Base-by-base conservation (phyloP, 805 yeast species). In the Teunomyces aglyptinius region DNA sequence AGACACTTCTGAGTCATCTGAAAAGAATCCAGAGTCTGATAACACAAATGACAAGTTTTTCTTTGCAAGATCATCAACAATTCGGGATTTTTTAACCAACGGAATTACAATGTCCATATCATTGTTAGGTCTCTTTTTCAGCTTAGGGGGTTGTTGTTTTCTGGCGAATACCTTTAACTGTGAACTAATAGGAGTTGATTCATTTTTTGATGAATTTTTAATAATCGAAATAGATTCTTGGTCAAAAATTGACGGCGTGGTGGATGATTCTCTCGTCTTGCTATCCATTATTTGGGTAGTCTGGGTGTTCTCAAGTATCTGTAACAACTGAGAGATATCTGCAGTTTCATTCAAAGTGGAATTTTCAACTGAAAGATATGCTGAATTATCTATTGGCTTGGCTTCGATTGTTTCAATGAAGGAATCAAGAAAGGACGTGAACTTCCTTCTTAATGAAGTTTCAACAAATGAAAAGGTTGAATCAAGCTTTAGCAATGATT, bases 11-110 rank as follows among this genome's bases (percentile, higher is more conserved):
- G 35, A 16, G 28, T 47, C 50, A 28, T 52, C 56, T 11, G 51
- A 44, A 35, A 49, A 47, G 19, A 52, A 16, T 13, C 18, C 16
- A 10, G 35, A 6, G 13, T 53, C 47, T 4, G 19, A 22, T 6
- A 41, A 42, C 3, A 52, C 51, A 42, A 49, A 50, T 13, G 29
- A 16, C 13, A 52, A 39, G n/a, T 43, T 38, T 22, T 47, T 24
- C 19, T 29, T 26, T 13, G 32, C 29, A 16, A 53, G 18, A 1
- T 34, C 28, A 18, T 52, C 51, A 19, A 52, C 6, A 6, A 52
- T 46, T 11, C 42, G 41, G 11, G 50, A 47, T 19, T 47, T 51
- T 24, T 44, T 51, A 15, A 51, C 43, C 7, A 41, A 48, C 10
- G 48, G 48, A 26, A 43, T 33, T 6, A 5, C 36, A n/a, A 28